phyloP scores from a whole-genome alignment of 2,329 filamentous ascomycete genomes.

The Elsinoe necatrix region DNA sequence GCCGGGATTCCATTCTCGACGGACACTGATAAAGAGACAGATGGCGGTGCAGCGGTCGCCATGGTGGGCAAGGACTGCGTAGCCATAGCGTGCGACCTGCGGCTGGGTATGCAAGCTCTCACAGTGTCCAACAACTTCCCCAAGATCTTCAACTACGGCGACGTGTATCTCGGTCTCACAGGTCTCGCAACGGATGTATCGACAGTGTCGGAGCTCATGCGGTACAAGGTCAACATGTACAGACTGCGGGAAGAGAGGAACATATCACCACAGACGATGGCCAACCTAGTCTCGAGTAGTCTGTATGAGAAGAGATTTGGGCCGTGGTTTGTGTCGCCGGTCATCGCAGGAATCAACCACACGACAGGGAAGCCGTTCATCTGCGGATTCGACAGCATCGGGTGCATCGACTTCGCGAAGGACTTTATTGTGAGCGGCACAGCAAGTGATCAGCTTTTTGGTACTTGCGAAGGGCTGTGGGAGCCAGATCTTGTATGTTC shows the following conservation, averaged over 20 bases:
- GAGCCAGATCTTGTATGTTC: slow-evolving; percentile 82
- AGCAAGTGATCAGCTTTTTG: slow-evolving; percentile 93
- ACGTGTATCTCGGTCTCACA: slow-evolving; percentile 90
- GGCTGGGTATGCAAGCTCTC: slow-evolving; percentile 89
- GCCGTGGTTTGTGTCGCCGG: slow-evolving; percentile 90
- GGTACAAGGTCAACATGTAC: slow-evolving; percentile 99
- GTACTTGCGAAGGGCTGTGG: slow-evolving; percentile 97
- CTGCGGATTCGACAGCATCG: slow-evolving; percentile 97
- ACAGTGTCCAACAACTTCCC: slow-evolving; percentile 99
- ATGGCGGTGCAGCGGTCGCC: slow-evolving; percentile 90
- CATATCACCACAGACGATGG: slow-evolving; percentile 90
- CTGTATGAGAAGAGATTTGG: slow-evolving; percentile 96
- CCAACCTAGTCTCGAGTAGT: slow-evolving; percentile 83
- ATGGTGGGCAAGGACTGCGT: slow-evolving; percentile 99
- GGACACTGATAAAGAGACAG: too few relatives aligned
- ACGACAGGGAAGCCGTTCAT: slow-evolving; percentile 95
- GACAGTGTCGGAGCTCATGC: slow-evolving; percentile 93
- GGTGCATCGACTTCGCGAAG: slow-evolving; percentile 98
- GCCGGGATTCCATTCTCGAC: slow-evolving; percentile 88
- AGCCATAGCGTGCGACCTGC: slow-evolving; percentile 97
- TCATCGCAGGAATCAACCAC: slow-evolving; percentile 89
- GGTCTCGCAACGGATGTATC: slow-evolving; percentile 92
- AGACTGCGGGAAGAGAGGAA: slow-evolving; percentile 93
- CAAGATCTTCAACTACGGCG: slow-evolving; percentile 97
- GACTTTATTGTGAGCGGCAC: slow-evolving; percentile 98